Evolutionary conservation across 805 yeast genomes (phyloP).

Genomic region (Barnettozyma wickerhamii): DNA sequence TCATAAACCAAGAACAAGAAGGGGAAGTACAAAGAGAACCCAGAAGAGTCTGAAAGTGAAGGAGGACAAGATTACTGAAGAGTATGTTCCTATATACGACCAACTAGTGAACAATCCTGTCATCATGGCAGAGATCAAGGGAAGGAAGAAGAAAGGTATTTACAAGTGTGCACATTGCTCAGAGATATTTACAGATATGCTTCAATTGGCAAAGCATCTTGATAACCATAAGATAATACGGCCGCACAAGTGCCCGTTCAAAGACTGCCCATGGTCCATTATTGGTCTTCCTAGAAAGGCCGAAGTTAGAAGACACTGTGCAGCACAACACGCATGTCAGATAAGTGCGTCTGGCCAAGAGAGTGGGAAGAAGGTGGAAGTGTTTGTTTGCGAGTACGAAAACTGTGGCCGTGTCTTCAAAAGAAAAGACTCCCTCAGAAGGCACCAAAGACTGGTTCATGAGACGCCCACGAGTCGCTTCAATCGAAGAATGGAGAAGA

Average conservation of each 20-base stretch:
- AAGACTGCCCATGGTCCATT: slow-evolving; percentile 44
- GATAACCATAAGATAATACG: slow-evolving; percentile 37
- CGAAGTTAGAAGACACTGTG: slow-evolving; percentile 47
- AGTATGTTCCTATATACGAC: slow-evolving; percentile 14
- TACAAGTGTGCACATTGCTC: slow-evolving; percentile 47
- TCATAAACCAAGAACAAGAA: neutral
- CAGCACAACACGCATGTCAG: slow-evolving; percentile 36
- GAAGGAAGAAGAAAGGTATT: slow-evolving; percentile 37
- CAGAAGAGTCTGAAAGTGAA: neutral
- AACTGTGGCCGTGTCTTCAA: slow-evolving; percentile 45
- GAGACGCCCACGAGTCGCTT: slow-evolving; percentile 35
- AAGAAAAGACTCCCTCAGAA: slow-evolving; percentile 47
- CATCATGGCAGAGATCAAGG: slow-evolving; percentile 25
- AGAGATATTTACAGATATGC: slow-evolving; percentile 33
- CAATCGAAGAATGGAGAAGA: slow-evolving; percentile 28
- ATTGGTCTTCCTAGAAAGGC: slow-evolving; percentile 45
- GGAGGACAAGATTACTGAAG: neutral
- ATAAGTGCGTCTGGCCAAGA: slow-evolving; percentile 5
- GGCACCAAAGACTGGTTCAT: slow-evolving; percentile 53
- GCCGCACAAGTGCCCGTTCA: slow-evolving; percentile 41
- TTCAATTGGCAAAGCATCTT: slow-evolving; percentile 38
- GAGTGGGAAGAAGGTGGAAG: slow-evolving; percentile 2
- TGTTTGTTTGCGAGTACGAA: slow-evolving; percentile 26
- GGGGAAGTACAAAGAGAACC: neutral
- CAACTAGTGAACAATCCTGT: slow-evolving; percentile 26